Evolutionary conservation across 495 filamentous ascomycete genomes (phyloP).

Genomic region (Barbatosphaeria neglecta): DNA sequence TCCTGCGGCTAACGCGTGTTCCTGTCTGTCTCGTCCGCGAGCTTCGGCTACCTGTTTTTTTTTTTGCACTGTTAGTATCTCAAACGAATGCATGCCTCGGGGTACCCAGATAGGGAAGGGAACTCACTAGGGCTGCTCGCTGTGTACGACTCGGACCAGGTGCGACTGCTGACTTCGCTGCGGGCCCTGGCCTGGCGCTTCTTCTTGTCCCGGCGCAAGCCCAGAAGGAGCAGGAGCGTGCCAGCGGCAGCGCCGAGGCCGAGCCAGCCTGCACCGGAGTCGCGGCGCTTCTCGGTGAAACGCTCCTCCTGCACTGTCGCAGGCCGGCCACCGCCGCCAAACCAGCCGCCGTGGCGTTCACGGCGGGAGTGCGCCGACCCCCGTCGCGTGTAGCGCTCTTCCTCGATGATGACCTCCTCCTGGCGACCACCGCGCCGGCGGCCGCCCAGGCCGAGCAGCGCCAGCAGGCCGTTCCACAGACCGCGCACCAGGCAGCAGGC

Average conservation of each 20-base stretch:
- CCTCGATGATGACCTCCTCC: conserved; percentile 48
- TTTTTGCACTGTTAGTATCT: conserved; percentile 1
- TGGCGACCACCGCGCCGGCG: conserved; percentile 30
- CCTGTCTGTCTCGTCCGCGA: conserved; percentile 25
- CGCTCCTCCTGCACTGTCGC: conserved; percentile 30
- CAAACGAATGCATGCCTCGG: conserved; percentile 7
- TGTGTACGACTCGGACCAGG: conserved; percentile 34
- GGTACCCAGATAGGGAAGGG: conserved; percentile 8
- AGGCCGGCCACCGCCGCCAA: conserved; percentile 32
- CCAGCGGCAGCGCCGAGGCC: conserved; percentile 51
- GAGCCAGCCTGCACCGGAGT: conserved; percentile 39
- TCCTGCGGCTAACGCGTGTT: conserved; percentile 12
- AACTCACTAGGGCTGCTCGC: conserved; percentile 38
- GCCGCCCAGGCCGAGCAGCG: conserved; percentile 51
- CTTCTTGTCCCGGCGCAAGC: conserved; percentile 57
- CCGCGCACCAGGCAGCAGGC: conserved; percentile 62
- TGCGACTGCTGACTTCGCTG: conserved; percentile 37
- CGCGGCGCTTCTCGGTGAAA: conserved; percentile 39
- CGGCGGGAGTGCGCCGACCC: conserved; percentile 23
- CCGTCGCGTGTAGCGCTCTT: conserved; percentile 55
- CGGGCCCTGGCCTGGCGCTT: conserved; percentile 33
- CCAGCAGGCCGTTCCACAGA: conserved; percentile 50
- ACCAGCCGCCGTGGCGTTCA: conserved; percentile 54
- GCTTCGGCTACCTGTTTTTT: conserved; percentile 28
- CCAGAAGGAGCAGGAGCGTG: conserved; percentile 59